Conservation (phyloP, 148 eudicot genomes). For the Hydrangea macrophylla region DNA sequence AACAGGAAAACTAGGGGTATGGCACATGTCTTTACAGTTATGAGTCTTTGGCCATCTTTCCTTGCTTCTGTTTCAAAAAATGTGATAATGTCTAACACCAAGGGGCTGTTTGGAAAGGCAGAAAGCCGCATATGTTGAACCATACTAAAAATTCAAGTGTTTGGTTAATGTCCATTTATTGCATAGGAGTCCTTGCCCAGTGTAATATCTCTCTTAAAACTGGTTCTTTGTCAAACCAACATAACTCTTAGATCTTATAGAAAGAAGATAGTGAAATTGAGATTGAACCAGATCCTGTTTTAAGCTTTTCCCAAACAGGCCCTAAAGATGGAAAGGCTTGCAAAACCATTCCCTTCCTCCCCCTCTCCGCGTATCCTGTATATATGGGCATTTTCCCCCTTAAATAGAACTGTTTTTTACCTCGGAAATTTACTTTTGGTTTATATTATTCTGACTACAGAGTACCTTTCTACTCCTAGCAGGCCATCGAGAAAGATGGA, state of each 20-base stretch:
- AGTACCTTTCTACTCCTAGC: constrained; percentile 16
- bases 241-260: too few species aligned
- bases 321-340: background rate
- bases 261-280: too few species aligned
- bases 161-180: too few species aligned
- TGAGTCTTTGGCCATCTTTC: background rate
- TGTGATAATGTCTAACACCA: background rate
- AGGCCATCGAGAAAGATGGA: constrained; percentile 66
- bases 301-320: too few species aligned
- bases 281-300: too few species aligned
- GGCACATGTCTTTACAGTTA: background rate
- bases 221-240: too few species aligned
- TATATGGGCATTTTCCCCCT: background rate
- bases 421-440: background rate
- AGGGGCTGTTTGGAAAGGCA: too few species aligned
- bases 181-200: too few species aligned
- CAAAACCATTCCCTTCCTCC: background rate
- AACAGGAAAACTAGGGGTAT: background rate
- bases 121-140: too few species aligned
- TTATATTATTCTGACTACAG: background rate
- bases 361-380: background rate
- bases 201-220: too few species aligned
- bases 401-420: background rate
- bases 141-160: too few species aligned
- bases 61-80: background rate